Evolutionary conservation across 495 filamentous ascomycete genomes (phyloP), one percentile per base, ranked within the genome.

Genomic region (Barbatosphaeria neglecta): DNA sequence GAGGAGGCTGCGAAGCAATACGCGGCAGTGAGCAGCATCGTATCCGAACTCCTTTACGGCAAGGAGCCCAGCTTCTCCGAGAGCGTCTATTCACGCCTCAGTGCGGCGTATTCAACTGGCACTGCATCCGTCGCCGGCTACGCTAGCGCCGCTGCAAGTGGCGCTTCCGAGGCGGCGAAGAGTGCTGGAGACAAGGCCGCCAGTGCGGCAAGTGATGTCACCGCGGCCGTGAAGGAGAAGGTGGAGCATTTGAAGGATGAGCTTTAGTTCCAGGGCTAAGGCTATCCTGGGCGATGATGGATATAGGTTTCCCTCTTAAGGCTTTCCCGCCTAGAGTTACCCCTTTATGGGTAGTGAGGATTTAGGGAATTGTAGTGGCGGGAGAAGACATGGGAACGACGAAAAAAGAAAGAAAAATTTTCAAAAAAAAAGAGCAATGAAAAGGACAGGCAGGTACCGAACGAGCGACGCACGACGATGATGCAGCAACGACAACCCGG

Each of bases 31-130:
- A 76, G 81, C 55, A 76, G 69, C 18, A 68, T 95, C 1, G 73
- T 95, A 13, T 82, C 81, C 11, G 87, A 95, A 54, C 66, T 95
- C 3, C 66, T 95, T 22, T 57, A 67, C 39, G 89, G 84, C 20
- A 84, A 81, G 61, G 86, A 95, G 58, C 83, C 86, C 5, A 75
- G 80, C 13, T 95, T 86, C 54, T 87, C 84, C 0, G 86, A 95
- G 51, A 85, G 82, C 47, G 82, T 90, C 0, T 75, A 88, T 67
- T 79, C 68, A 45, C 75, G 82, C 18, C 72, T 95, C 6, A 73
- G 72, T 25, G 77, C 76, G 2, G 85, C 80, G 0, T 78, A 80
- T 39, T 57, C 59, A 0, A 63, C 61, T 0, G 61, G 58, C 2
- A 17, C 53, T 13, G 47, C 60, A 0, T 63, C 64, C 1, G 62